These are phyloP conservation scores for Bipolaris bicolor DNA, from an alignment of 2,329 filamentous ascomycete genomes.

Conservation along the genomic window DNA sequence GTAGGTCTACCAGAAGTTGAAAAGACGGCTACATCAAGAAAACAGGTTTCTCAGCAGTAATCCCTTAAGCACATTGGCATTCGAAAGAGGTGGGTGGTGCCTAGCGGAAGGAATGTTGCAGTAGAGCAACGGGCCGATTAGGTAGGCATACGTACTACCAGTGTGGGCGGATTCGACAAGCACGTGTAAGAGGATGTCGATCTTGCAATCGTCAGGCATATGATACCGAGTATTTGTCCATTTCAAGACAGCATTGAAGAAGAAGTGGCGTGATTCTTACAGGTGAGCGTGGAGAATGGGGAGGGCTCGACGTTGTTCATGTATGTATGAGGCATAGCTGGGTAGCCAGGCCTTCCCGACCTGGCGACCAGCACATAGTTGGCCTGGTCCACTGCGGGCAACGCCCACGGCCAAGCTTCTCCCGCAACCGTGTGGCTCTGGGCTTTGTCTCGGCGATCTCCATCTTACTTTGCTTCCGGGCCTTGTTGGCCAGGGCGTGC, in stretches of 20 bases:
- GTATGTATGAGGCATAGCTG: neutral
- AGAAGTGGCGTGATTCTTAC: neutral
- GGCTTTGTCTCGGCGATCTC: slow-evolving; percentile 12
- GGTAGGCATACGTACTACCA: neutral
- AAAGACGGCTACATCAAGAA: neutral
- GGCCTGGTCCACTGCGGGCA: slow-evolving; percentile 1
- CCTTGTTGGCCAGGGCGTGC: slow-evolving; percentile 1
- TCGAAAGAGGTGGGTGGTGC: neutral
- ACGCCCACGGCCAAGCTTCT: slow-evolving; percentile 11
- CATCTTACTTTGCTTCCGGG: slow-evolving; percentile 1
- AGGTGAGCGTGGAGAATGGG: neutral
- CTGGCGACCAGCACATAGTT: neutral
- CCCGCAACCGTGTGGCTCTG: slow-evolving; percentile 9
- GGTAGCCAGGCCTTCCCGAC: neutral
- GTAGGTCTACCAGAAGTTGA: neutral
- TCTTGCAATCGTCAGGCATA: neutral
- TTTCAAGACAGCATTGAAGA: neutral
- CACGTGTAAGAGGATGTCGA: neutral
- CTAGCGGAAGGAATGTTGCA: neutral
- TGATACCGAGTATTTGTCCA: neutral
- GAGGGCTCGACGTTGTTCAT: neutral
- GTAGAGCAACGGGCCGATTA: slow-evolving; percentile 3
- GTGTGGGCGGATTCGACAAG: neutral
- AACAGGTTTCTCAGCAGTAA: neutral
- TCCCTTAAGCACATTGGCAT: neutral